These are phyloP conservation scores for Aureobasidium sp. DNA, from an alignment of 2,329 filamentous ascomycete genomes.

Conservation along the genomic window DNA sequence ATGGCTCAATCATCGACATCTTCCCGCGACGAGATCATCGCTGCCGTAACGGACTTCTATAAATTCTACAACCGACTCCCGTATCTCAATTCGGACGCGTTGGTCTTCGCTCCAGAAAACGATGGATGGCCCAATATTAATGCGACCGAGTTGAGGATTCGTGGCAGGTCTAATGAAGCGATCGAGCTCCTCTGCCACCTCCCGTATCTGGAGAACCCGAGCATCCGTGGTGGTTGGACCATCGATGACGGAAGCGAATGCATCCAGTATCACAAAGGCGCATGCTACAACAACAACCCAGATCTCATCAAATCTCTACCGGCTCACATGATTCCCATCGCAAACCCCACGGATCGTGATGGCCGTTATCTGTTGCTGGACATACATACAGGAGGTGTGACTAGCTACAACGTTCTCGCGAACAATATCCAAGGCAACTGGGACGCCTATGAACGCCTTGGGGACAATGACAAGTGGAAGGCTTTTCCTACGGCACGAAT, in stretches of 20 bases:
- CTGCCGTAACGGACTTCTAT: neutral
- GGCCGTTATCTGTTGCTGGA: neutral
- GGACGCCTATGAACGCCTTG: neutral
- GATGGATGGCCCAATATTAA: neutral
- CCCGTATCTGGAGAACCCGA: neutral
- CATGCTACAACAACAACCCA: neutral
- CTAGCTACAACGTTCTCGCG: neutral
- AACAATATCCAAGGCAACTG: neutral
- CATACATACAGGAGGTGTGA: neutral
- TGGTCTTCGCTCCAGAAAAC: neutral
- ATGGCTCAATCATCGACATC: neutral
- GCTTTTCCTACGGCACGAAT: neutral
- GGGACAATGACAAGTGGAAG: neutral
- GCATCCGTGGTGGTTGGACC: neutral
- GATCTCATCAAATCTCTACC: neutral
- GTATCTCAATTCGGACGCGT: neutral
- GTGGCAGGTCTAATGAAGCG: neutral
- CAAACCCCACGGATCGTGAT: neutral
- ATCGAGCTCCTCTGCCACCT: neutral
- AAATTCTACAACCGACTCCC: neutral
- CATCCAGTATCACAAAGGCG: neutral
- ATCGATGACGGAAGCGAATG: neutral
- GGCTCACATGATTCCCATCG: neutral
- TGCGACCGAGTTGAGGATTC: neutral
- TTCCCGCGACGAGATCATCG: neutral